These are phyloP conservation scores for Oxytropis ochrocephala DNA, from an alignment of 306 rosid species.

Conservation along the genomic window DNA sequence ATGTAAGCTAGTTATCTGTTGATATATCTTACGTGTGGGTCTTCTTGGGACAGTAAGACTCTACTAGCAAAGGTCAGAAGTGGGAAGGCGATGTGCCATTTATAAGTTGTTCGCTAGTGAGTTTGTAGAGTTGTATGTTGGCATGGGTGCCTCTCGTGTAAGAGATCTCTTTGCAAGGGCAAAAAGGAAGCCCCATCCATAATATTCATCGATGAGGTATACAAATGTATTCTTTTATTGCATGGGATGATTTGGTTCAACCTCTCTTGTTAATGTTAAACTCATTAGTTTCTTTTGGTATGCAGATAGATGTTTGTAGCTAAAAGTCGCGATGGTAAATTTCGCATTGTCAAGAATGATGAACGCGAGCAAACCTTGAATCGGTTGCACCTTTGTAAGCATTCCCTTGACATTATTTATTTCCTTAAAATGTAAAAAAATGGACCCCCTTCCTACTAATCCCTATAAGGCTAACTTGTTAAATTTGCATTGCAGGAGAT, in stretches of 20 bases:
- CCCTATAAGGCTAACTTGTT: neutral
- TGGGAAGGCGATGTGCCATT: constrained; percentile 98
- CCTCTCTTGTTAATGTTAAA: neutral
- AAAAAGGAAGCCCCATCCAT: too few species aligned
- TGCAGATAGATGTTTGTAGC: constrained; percentile 98
- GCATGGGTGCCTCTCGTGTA: constrained; percentile 99
- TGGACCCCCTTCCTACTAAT: too few species aligned
- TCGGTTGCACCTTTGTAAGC: constrained; percentile 90
- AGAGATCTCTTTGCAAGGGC: too few species aligned
- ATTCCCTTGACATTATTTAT: too few species aligned
- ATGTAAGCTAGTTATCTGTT: constrained; percentile 15
- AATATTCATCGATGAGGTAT: too few species aligned
- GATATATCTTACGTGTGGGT: constrained; percentile 71
- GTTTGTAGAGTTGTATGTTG: constrained; percentile 94
- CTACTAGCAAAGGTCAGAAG: constrained; percentile 97
- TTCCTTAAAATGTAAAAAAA: too few species aligned
- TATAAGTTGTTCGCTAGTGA: constrained; percentile 98
- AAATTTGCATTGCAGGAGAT: constrained; percentile 63
- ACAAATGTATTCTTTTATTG: constrained; percentile 15
- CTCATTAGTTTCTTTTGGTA: constrained; percentile 3
- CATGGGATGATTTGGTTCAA: constrained; percentile 1
- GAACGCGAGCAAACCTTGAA: constrained; percentile 97
- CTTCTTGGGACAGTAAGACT: constrained; percentile 99
- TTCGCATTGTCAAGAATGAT: constrained; percentile 86
- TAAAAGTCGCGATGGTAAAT: constrained; percentile 96